Conservation (phyloP, 2,329 filamentous ascomycete species). For the Cytospora chrysosperma region DNA sequence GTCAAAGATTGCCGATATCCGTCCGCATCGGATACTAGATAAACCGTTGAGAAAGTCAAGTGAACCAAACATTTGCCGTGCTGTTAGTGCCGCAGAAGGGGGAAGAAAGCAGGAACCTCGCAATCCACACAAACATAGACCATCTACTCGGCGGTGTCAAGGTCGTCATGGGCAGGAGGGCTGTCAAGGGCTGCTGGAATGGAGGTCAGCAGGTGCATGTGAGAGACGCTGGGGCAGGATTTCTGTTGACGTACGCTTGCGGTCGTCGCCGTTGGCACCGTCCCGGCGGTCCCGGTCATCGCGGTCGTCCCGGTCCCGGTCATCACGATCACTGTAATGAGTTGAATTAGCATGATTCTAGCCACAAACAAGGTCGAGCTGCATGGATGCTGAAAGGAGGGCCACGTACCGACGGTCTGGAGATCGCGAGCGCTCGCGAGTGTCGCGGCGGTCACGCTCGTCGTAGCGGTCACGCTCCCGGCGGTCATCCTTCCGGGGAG, state of each 20-base stretch:
- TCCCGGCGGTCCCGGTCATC: slow-evolving; percentile 75
- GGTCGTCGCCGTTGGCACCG: slow-evolving; percentile 80
- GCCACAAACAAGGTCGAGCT: slow-evolving; percentile 36
- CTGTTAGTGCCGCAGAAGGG: slow-evolving; percentile 25
- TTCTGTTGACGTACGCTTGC: slow-evolving; percentile 66
- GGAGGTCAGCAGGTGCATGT: slow-evolving; percentile 33
- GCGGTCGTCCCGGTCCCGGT: slow-evolving; percentile 61
- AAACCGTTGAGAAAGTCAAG: slow-evolving; percentile 23
- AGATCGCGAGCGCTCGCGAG: slow-evolving; percentile 71
- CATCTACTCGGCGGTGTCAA: slow-evolving; percentile 82
- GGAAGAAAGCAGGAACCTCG: slow-evolving; percentile 24
- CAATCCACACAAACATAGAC: slow-evolving; percentile 11
- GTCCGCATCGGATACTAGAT: slow-evolving; percentile 25
- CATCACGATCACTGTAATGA: slow-evolving; percentile 47
- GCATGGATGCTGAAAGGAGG: not conserved
- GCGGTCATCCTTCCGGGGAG: slow-evolving; percentile 84
- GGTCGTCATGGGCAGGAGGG: slow-evolving; percentile 84
- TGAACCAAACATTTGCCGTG: slow-evolving; percentile 22
- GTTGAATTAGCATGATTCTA: slow-evolving; percentile 41
- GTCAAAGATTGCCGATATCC: slow-evolving; percentile 15
- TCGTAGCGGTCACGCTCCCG: slow-evolving; percentile 78
- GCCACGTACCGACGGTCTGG: slow-evolving; percentile 57
- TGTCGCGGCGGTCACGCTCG: slow-evolving; percentile 70
- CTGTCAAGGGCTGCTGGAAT: slow-evolving; percentile 61
- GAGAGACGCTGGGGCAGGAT: slow-evolving; percentile 32